Conservation (phyloP, 1,284 basidiomycete genomes). For the Takashimella tepidaria region DNA sequence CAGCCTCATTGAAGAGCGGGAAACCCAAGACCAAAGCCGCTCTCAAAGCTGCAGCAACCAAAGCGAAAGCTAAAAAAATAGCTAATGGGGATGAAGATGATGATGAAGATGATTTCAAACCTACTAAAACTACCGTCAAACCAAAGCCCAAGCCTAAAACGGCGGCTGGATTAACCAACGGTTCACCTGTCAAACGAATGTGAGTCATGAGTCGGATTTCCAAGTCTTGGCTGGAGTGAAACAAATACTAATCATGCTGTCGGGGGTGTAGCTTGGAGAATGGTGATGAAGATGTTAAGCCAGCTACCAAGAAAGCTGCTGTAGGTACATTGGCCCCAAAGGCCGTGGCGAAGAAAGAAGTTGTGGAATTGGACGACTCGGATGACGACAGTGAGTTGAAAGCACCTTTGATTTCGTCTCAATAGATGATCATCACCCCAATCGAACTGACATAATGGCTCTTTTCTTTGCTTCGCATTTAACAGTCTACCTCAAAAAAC, state of each 20-base stretch:
- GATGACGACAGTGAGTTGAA: slow-evolving; percentile 51
- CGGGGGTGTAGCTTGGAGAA: neutral
- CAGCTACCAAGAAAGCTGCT: slow-evolving; percentile 27
- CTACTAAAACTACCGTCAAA: slow-evolving; percentile 55
- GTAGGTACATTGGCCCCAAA: slow-evolving; percentile 53
- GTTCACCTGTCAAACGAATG: slow-evolving; percentile 3
- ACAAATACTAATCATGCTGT: too few species aligned
- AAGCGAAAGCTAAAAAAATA: slow-evolving; percentile 52
- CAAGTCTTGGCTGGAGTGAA: too few species aligned
- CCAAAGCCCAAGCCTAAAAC: slow-evolving; percentile 34
- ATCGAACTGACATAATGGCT: too few species aligned
- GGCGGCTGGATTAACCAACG: slow-evolving; percentile 35
- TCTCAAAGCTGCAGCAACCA: slow-evolving; percentile 53
- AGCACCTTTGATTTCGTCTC: too few species aligned
- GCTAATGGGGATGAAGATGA: slow-evolving; percentile 53
- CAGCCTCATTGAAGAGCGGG: slow-evolving; percentile 56
- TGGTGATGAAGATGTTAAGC: neutral
- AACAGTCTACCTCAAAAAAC: slow-evolving; percentile 13
- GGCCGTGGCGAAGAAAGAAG: slow-evolving; percentile 48
- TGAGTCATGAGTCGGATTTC: slow-evolving; percentile 28
- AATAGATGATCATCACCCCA: too few species aligned
- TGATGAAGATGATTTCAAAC: slow-evolving; percentile 64
- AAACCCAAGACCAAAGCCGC: slow-evolving; percentile 62
- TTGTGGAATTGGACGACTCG: slow-evolving; percentile 57
- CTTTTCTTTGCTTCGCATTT: too few species aligned